These are phyloP conservation scores for Hygrophoropsis aurantiaca DNA, from an alignment of 768 basidiomycete species.

Conservation along the genomic window DNA sequence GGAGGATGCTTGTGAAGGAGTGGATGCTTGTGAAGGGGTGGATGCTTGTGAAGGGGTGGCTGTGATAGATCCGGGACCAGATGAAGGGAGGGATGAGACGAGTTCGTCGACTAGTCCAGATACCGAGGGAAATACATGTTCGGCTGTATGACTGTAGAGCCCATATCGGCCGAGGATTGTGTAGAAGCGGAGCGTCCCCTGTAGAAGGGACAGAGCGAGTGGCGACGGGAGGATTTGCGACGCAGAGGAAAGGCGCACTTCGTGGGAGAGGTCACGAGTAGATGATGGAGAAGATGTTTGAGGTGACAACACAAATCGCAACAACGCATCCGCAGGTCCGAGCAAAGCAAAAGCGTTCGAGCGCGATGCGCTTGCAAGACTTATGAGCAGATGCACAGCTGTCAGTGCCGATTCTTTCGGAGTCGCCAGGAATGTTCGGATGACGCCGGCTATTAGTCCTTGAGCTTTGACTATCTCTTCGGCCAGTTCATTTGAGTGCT, in stretches of 20 bases:
- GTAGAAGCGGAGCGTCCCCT: constrained; percentile 63
- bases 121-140: constrained; percentile 43
- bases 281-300: no score
- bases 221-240: constrained; percentile 32
- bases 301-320: constrained; percentile 69
- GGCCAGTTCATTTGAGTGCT: constrained; percentile 55
- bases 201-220: constrained; percentile 48
- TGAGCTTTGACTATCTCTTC: constrained; percentile 49
- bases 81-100: constrained; percentile 40
- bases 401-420: constrained; percentile 29
- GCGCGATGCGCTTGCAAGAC: constrained; percentile 67
- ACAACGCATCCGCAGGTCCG: constrained; percentile 59
- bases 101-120: constrained; percentile 54
- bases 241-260: no score
- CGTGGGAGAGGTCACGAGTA: no score
- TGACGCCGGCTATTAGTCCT: constrained; percentile 49
- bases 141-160: constrained; percentile 65
- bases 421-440: constrained; percentile 57
- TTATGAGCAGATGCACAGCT: constrained; percentile 57
- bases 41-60: no score
- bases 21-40: no score
- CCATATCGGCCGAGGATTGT: constrained; percentile 73
- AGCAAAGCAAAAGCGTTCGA: constrained; percentile 57
- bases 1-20: background rate
- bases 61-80: constrained; percentile 16